These are phyloP conservation scores for Trapa bicornis DNA, from an alignment of 345 rosid species.

Conservation along the genomic window DNA sequence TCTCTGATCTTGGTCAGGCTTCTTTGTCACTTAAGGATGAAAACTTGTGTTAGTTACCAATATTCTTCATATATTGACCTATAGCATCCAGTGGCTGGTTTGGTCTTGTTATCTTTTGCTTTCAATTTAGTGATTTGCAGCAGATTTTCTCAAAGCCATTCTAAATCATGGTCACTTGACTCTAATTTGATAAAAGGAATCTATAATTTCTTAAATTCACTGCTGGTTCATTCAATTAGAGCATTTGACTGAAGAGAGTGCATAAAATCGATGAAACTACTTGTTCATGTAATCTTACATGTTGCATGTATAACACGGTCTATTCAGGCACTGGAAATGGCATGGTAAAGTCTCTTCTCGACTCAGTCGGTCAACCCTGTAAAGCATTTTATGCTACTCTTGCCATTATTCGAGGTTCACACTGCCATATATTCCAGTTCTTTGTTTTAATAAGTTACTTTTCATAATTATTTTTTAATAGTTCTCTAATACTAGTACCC, in stretches of 20 bases:
- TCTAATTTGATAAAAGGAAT: neutral
- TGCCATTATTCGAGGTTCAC: slow-evolving; percentile 72
- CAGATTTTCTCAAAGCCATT: neutral
- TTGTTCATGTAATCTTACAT: neutral
- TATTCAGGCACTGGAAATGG: slow-evolving; percentile 83
- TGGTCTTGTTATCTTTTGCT: neutral
- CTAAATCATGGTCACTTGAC: neutral
- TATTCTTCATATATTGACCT: neutral
- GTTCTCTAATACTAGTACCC: neutral
- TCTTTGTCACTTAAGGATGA: neutral
- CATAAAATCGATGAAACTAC: neutral
- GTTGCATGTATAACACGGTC: neutral
- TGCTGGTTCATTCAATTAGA: neutral
- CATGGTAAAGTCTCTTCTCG: slow-evolving; percentile 76
- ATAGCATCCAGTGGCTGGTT: neutral
- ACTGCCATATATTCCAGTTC: slow-evolving; percentile 1
- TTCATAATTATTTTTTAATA: no score
- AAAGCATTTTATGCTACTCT: slow-evolving; percentile 47
- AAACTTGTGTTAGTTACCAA: neutral
- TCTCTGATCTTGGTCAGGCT: neutral
- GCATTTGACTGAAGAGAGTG: neutral
- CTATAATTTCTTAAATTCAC: neutral
- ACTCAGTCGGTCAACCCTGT: slow-evolving; percentile 66
- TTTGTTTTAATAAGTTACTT: neutral
- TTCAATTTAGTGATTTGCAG: neutral